Base-by-base conservation (phyloP, 352 stramenopile genomes). In the Saprolegnia diclina region DNA sequence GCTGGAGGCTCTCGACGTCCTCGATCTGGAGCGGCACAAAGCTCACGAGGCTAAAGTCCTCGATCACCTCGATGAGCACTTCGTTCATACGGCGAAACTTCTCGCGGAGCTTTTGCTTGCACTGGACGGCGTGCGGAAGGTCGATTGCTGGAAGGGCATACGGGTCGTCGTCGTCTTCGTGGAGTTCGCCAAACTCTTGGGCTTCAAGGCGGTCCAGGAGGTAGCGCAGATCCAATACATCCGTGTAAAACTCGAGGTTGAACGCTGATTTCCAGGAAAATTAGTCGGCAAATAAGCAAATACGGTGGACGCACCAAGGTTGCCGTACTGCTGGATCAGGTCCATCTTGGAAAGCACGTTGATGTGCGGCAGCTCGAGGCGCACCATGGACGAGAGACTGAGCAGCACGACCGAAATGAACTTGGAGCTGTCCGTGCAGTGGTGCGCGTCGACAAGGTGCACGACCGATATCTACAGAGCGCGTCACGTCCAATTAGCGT, bases 321-420 rank as follows among this genome's bases (percentile, higher is more conserved):
- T 88, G 64, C 89, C 89, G 61, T 96, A 96, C 44, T 93, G 86
- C 71, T 98, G 81, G 63, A 99, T 95, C 29, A 99, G 80, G 80
- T 99, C 97, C 65, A 98, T 97, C 81, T 99, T 99, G 40, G 95
- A 98, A 4, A 99, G 79, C 14, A 99, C 89, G 75, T 99, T 99
- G 21, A 99, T 87, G 74, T 99, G 96, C 24, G 97, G 97, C 16
- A 99, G 77, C 72, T 99, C 97, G 35, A 99, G 87, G 16, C 81
- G 81, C 48, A 97, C 96, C 97, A 99, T 99, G 14, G 96, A 97
- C 70, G 88, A 97, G 46, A 99, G 83, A 54, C 93, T 97, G 50
- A 99, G 81, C 59, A 99, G 84, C 40, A 91, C 86, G 9, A 98
- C 95, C 19, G 95, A 98, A 52, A 99, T 96, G 77, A 99, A 99